Evolutionary conservation across 75 land plant species (phyloP).

Genomic region (Azolla pinnata): DNA sequence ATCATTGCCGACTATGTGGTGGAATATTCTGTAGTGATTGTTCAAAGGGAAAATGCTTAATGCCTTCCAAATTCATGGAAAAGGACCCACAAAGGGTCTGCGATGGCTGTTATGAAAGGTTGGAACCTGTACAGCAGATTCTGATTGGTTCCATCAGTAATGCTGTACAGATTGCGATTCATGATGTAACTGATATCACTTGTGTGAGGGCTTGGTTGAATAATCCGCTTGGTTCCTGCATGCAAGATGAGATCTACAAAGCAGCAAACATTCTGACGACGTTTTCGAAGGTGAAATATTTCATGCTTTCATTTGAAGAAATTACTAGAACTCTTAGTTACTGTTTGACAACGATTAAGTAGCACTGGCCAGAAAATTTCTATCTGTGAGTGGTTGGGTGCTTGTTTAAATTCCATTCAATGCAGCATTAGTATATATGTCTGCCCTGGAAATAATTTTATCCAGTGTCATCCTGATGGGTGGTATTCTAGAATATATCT

Average conservation of each 20-base stretch:
- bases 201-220: conserved; percentile 72
- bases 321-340: too few species aligned
- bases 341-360: too few species aligned
- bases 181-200: conserved; percentile 80
- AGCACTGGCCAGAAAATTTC: too few species aligned
- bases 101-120: conserved; percentile 68
- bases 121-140: conserved; percentile 61
- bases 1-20: conserved; percentile 85
- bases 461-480: too few species aligned
- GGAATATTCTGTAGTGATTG: conserved; percentile 67
- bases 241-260: conserved; percentile 85
- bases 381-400: too few species aligned
- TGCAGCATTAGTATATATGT: too few species aligned
- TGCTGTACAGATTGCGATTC: conserved; percentile 65
- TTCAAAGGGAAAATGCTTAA: conserved; percentile 58
- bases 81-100: conserved; percentile 77
- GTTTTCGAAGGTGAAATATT: conserved; percentile 43
- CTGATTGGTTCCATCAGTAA: conserved; percentile 55
- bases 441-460: too few species aligned
- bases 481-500: too few species aligned
- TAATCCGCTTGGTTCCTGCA: conserved; percentile 64
- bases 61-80: conserved; percentile 71
- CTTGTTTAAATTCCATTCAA: too few species aligned
- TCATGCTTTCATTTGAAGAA: too few species aligned
- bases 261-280: conserved; percentile 50